phyloP scores from a whole-genome alignment of 306 rosid genomes.

The Quercus gilva region DNA sequence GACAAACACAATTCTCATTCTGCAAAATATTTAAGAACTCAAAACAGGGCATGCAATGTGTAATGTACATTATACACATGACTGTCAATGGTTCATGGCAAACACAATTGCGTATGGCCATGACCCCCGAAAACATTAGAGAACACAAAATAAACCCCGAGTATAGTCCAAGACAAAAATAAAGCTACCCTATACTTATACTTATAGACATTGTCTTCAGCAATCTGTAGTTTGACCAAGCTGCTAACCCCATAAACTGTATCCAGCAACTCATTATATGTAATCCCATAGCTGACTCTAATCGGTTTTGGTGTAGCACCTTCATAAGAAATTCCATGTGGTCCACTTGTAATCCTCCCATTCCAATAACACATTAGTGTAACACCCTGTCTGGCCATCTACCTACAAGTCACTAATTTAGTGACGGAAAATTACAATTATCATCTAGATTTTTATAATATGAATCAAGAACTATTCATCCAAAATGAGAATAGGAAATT shows the following conservation, averaged over 20 bases:
- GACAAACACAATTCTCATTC: too few relatives aligned
- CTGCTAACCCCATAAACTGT: slow-evolving; percentile 18
- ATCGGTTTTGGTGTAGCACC: slow-evolving; percentile 28
- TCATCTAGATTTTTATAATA: not conserved
- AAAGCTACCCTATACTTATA: too few relatives aligned
- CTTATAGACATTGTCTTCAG: too few relatives aligned
- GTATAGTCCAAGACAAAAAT: too few relatives aligned
- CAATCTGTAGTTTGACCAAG: not conserved
- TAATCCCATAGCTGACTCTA: slow-evolving; percentile 24
- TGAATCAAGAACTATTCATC: not conserved
- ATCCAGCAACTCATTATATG: slow-evolving; percentile 22
- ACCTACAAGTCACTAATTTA: slow-evolving; percentile 10
- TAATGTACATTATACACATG: too few relatives aligned
- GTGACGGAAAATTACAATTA: not conserved
- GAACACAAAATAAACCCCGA: too few relatives aligned
- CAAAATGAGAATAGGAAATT: not conserved
- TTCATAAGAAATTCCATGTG: slow-evolving; percentile 27
- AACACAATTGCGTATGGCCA: too few relatives aligned
- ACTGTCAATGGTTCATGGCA: too few relatives aligned
- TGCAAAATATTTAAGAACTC: too few relatives aligned
- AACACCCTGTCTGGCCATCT: slow-evolving; percentile 28
- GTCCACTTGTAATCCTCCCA: slow-evolving; percentile 22
- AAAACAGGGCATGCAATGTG: too few relatives aligned
- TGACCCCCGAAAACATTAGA: too few relatives aligned
- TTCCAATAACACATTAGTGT: slow-evolving; percentile 31